Conservation (phyloP, 1,284 basidiomycete species). For the Porogramme epimiltina region DNA sequence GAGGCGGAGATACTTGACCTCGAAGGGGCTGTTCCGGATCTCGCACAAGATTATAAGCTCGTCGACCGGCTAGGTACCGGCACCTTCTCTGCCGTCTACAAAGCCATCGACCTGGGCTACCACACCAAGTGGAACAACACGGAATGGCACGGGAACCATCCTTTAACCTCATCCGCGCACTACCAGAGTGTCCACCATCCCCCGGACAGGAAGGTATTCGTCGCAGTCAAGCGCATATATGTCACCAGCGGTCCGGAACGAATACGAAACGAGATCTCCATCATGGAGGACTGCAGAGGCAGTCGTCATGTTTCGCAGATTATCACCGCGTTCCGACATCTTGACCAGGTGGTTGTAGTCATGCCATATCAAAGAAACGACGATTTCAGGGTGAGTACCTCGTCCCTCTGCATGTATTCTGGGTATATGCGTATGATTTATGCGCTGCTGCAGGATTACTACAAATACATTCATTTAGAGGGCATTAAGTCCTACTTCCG, state of each 20-base stretch:
- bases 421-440: conserved; percentile 4
- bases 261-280: conserved; percentile 93
- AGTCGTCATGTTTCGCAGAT: conserved; percentile 88
- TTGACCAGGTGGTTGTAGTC: conserved; percentile 92
- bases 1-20: conserved; percentile 75
- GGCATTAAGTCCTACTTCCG: conserved; percentile 88
- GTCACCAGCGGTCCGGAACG: conserved; percentile 93
- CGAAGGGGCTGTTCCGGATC: conserved; percentile 58
- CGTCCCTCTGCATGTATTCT: not conserved
- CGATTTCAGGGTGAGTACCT: conserved; percentile 82
- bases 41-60: conserved; percentile 76
- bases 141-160: conserved; percentile 75
- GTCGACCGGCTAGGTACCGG: conserved; percentile 94
- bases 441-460: conserved; percentile 64
- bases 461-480: conserved; percentile 65
- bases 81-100: conserved; percentile 99
- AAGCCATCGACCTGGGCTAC: conserved; percentile 84
- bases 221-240: conserved; percentile 97
- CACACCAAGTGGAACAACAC: conserved; percentile 81
- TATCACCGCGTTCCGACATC: conserved; percentile 90
- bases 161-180: conserved; percentile 57
- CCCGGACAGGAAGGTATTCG: conserved; percentile 63
- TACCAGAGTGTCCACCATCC: conserved; percentile 54
- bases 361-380: conserved; percentile 94
- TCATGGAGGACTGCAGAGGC: conserved; percentile 84